Percentiles rank a stretch among this genome's conserved stretches.
Evolutionary conservation across 2,329 filamentous ascomycete species (phyloP).

Genomic region (Plenodomus tracheiphilus): DNA sequence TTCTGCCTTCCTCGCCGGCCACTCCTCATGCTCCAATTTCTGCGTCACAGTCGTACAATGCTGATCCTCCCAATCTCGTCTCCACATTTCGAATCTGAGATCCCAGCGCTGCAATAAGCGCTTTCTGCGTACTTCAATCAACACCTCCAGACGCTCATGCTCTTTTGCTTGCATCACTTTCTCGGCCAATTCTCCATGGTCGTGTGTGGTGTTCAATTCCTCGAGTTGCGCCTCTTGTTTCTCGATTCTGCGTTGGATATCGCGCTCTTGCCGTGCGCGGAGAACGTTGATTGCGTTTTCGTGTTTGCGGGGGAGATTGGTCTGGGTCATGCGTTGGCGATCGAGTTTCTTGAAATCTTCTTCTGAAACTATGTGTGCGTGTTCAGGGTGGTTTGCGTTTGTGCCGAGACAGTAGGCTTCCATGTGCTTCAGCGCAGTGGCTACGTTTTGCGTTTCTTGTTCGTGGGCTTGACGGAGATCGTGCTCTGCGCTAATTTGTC

Average conservation of each 20-base stretch:
- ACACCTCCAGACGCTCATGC: slow-evolving; percentile 35
- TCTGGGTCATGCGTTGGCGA: slow-evolving; percentile 43
- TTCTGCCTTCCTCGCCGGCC: slow-evolving; percentile 27
- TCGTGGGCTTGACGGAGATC: slow-evolving; percentile 47
- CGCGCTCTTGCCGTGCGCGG: slow-evolving; percentile 49
- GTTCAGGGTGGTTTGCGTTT: slow-evolving; percentile 23
- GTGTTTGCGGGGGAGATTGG: slow-evolving; percentile 49
- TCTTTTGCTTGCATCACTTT: slow-evolving; percentile 41
- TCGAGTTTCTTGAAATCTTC: slow-evolving; percentile 50
- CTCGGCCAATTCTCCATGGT: slow-evolving; percentile 38
- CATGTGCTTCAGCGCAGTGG: slow-evolving; percentile 53
- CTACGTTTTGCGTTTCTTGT: slow-evolving; percentile 48
- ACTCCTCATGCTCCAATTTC: slow-evolving; percentile 33
- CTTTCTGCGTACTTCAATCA: slow-evolving; percentile 38
- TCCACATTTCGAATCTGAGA: slow-evolving; percentile 45
- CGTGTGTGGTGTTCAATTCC: slow-evolving; percentile 38
- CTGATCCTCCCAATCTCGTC: slow-evolving; percentile 40
- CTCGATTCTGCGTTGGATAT: slow-evolving; percentile 40
- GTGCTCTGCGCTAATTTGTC: slow-evolving; percentile 49
- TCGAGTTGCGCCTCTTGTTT: slow-evolving; percentile 47
- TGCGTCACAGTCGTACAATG: slow-evolving; percentile 22
- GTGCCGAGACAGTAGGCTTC: slow-evolving; percentile 52
- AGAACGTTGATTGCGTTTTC: slow-evolving; percentile 52
- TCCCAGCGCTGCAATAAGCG: slow-evolving; percentile 44
- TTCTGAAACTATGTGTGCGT: slow-evolving; percentile 46